Evolutionary conservation across 257 asterid genomes (phyloP), one percentile per base, ranked within the genome.

Genomic region (Nicotiana attenuata): DNA sequence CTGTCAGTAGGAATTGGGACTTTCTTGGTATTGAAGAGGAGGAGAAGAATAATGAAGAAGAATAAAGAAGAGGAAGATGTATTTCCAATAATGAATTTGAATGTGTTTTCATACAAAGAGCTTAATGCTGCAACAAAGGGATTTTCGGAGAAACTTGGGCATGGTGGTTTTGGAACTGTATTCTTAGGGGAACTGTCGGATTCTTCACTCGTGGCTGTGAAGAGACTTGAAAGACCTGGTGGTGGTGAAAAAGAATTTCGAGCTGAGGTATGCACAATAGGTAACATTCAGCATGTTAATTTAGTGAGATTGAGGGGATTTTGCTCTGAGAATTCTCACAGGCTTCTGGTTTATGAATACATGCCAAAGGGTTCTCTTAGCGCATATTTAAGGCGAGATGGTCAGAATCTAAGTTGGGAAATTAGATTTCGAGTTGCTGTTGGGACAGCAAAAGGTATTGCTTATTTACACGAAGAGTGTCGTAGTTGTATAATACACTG

Each of bases 291-390:
- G 85, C 98, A 92, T 65, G 92, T 94, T 33, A 92, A 94, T 82
- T 87, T 94, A 57, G 98, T 94, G 14, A 85, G 97, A 76, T 82
- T 94, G 19, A 86, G 97, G 84, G 98, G 98, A 7, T 94, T 92
- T 81, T 94, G 96, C 81, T 86, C 92, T 1, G 98, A 92, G 85
- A 84, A 87, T 75, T 86, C 96, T 82, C 97, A 91, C 50, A 91
- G 97, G 82, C 92, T 93, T 45, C 84, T 93, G 81, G 97, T 91
- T 60, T 93, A 93, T 4, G 98, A 93, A 83, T 92, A 78, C 90
- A 93, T 93, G 97, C 88, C 94, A n/a, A 92, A 90, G 8, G 98
- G 98, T 59, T 90, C 98, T 52, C 90, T 93, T 1, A 92, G 97
- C 75, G 47, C 64, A 77, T 93, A 92, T 83, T 77, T 92, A 45